phyloP scores from a whole-genome alignment of 228 moss, liverwort and hornwort species.

The Sphagnum magellanicum region DNA sequence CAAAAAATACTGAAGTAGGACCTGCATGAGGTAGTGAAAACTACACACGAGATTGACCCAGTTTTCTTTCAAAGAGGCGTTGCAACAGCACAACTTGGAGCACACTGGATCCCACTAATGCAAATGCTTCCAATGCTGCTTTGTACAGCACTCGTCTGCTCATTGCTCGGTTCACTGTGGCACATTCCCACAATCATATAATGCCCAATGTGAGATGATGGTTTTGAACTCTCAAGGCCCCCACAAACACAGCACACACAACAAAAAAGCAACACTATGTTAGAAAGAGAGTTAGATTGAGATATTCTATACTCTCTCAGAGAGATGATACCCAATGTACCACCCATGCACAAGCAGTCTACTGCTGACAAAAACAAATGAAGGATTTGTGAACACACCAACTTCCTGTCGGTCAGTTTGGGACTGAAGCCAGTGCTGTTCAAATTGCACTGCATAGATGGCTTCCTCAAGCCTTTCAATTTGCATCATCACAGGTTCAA shows the following conservation, averaged over 20 bases:
- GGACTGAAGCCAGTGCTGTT: slow-evolving; percentile 82
- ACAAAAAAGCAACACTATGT: not conserved
- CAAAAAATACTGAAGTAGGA: no score
- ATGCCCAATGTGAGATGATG: no score
- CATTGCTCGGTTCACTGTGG: slow-evolving; percentile 45
- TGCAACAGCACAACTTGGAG: slow-evolving; percentile 56
- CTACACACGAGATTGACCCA: slow-evolving; percentile 47
- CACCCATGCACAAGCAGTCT: not conserved
- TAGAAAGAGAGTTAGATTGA: not conserved
- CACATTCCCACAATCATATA: not conserved
- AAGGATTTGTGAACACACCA: slow-evolving; percentile 21
- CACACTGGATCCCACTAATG: slow-evolving; percentile 42
- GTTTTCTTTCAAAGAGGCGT: slow-evolving; percentile 50
- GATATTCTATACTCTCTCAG: not conserved
- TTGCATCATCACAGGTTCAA: slow-evolving; percentile 54
- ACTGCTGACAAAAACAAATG: not conserved
- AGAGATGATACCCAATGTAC: not conserved
- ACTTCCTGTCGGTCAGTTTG: slow-evolving; percentile 44
- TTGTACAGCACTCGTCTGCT: slow-evolving; percentile 72
- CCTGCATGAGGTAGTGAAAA: not conserved
- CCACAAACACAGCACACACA: no score
- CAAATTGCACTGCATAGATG: slow-evolving; percentile 72
- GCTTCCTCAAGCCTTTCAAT: slow-evolving; percentile 63
- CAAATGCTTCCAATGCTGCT: slow-evolving; percentile 46
- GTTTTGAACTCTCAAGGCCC: no score